Conservation (phyloP, 2,329 filamentous ascomycete genomes). For the Mariannaea sp. region DNA sequence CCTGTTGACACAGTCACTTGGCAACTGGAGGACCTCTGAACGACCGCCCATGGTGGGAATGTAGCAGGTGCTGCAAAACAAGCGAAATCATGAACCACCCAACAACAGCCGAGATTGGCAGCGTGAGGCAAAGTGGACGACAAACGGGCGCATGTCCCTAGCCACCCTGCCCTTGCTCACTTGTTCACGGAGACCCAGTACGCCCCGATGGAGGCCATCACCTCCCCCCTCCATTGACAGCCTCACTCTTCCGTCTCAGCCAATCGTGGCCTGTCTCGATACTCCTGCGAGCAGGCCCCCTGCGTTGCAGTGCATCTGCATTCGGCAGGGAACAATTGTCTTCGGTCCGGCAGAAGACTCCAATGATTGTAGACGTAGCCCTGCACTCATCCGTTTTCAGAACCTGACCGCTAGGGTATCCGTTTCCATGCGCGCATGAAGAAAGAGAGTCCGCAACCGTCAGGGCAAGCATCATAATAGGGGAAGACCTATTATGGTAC, state of each 20-base stretch:
- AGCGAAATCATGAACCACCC: conserved; percentile 23
- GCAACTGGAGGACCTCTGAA: neutral
- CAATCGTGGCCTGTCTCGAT: conserved; percentile 22
- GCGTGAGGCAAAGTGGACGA: conserved; percentile 25
- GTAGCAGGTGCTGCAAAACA: conserved; percentile 1
- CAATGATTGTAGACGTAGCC: conserved; percentile 22
- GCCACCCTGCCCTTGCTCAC: neutral
- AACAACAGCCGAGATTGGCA: conserved; percentile 33
- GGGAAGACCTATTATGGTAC: conserved; percentile 8
- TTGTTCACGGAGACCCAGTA: conserved; percentile 21
- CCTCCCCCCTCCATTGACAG: conserved; percentile 29
- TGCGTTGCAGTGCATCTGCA: conserved; percentile 31
- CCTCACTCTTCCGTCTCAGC: conserved; percentile 31
- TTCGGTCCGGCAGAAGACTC: conserved; percentile 15
- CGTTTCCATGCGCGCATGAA: conserved; percentile 9
- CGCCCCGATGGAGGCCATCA: conserved; percentile 28
- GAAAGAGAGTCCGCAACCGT: neutral
- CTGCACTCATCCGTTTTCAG: conserved; percentile 36
- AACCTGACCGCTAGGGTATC: conserved; percentile 22
- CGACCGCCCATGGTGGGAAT: conserved; percentile 10
- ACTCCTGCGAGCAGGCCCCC: conserved; percentile 21
- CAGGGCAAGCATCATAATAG: conserved; percentile 1
- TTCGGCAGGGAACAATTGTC: conserved; percentile 27
- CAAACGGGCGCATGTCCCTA: conserved; percentile 30
- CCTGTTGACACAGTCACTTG: neutral